Percentiles rank a stretch among this genome's conserved stretches.
phyloP scores from a whole-genome alignment of 257 asterid species.

The Solanum dulcamara region DNA sequence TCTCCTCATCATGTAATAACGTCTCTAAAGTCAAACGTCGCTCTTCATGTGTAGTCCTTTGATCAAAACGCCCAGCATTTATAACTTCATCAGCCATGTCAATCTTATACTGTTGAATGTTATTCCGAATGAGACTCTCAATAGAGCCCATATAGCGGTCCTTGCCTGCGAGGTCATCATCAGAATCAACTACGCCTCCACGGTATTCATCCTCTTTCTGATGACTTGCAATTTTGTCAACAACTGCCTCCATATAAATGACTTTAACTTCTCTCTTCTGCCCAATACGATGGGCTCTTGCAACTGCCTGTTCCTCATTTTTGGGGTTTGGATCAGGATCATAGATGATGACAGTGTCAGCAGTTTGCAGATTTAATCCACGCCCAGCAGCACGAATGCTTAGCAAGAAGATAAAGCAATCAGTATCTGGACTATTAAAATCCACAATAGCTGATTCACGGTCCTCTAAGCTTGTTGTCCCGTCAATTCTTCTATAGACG shows the following conservation, averaged over 20 bases:
- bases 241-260: slow-evolving; percentile 97
- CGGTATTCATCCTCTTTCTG: slow-evolving; percentile 92
- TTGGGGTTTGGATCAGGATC: slow-evolving; percentile 99
- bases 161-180: slow-evolving; percentile 94
- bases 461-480: slow-evolving; percentile 95
- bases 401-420: slow-evolving; percentile 94
- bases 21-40: slow-evolving; percentile 90
- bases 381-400: slow-evolving; percentile 99
- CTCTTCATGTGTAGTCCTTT: slow-evolving; percentile 99
- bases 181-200: slow-evolving; percentile 76
- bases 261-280: slow-evolving; percentile 99
- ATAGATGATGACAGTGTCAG: slow-evolving; percentile 95
- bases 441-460: slow-evolving; percentile 98
- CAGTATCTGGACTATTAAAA: slow-evolving; percentile 76
- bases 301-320: slow-evolving; percentile 99
- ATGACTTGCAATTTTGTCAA: slow-evolving; percentile 76
- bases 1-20: slow-evolving; percentile 89
- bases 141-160: slow-evolving; percentile 94
- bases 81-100: slow-evolving; percentile 99
- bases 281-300: slow-evolving; percentile 97
- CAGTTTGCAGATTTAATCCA: slow-evolving; percentile 93
- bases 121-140: slow-evolving; percentile 91
- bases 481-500: slow-evolving; percentile 88
- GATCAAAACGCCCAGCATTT: slow-evolving; percentile 99
- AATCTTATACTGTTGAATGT: slow-evolving; percentile 95